These are phyloP conservation scores for Apiospora aurea DNA, from an alignment of 2,329 filamentous ascomycete species.

Conservation along the genomic window DNA sequence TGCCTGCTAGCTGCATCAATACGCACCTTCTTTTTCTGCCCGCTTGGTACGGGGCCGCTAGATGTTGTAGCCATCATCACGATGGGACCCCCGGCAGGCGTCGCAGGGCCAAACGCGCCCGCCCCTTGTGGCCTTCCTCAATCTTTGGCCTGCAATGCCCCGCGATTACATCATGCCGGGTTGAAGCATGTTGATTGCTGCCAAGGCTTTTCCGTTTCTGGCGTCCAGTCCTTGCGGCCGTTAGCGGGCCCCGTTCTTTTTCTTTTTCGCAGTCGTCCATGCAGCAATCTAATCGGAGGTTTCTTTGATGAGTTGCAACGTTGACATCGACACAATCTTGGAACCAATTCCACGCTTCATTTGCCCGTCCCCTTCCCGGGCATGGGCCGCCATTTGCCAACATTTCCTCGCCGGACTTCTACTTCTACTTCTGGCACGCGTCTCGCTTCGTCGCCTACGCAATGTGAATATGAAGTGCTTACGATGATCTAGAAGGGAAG, in stretches of 20 bases:
- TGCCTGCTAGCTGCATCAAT: not conserved
- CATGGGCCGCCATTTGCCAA: constrained; percentile 1
- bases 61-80: not conserved
- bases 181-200: constrained; percentile 6
- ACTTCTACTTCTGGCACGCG: not conserved
- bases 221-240: not conserved
- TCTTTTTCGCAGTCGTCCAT: not conserved
- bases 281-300: constrained; percentile 16
- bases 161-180: constrained; percentile 18
- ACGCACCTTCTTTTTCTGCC: not conserved
- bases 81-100: not conserved
- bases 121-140: not conserved
- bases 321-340: not conserved
- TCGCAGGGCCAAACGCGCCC: not conserved
- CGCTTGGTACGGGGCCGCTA: not conserved
- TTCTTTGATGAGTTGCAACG: constrained; percentile 16
- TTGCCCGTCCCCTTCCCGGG: not conserved
- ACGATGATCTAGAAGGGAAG: not conserved
- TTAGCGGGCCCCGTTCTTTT: constrained; percentile 8
- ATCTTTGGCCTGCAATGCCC: not conserved
- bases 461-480: not conserved
- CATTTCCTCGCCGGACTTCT: not conserved
- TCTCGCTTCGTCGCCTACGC: not conserved
- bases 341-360: not conserved
- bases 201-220: constrained; percentile 13